A percentile compares a stretch with the other conserved stretches of the same genome.
These are phyloP conservation scores for Ogataea ganodermae DNA, from an alignment of 805 yeast genomes.

Conservation along the genomic window DNA sequence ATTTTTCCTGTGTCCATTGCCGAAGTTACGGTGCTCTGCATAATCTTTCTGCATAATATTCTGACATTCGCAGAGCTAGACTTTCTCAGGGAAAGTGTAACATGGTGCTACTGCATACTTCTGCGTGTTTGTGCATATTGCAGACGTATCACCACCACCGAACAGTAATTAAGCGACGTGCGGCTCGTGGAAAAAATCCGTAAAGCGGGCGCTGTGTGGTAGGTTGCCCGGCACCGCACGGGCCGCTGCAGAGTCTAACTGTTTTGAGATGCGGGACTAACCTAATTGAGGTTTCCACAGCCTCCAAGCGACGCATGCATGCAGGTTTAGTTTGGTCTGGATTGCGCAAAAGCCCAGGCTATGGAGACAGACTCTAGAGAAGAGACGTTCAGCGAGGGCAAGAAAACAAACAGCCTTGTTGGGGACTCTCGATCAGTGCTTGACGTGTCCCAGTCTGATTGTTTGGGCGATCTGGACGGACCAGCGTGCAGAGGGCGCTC, in stretches of 20 bases:
- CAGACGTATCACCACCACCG: neutral
- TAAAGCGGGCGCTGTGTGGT: neutral
- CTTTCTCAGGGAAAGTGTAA: slow-evolving; percentile 1
- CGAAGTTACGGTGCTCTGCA: slow-evolving; percentile 4
- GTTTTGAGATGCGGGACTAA: neutral
- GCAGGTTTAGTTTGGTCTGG: neutral
- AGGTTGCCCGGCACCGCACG: slow-evolving; percentile 4
- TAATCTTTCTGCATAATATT: slow-evolving; percentile 7
- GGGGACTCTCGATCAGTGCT: no score
- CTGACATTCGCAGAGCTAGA: slow-evolving; percentile 4
- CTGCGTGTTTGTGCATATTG: neutral
- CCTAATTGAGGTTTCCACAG: neutral
- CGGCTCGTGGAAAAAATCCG: slow-evolving; percentile 3
- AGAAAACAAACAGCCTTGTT: no score
- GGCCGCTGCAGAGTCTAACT: slow-evolving; percentile 2
- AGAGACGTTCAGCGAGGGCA: no score
- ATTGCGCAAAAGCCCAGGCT: slow-evolving; percentile 1
- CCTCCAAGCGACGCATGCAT: neutral
- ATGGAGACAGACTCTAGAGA: no score
- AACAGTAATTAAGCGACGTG: neutral
- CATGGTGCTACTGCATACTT: neutral
- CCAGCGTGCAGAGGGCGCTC: no score
- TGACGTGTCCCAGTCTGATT: no score
- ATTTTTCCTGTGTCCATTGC: neutral
- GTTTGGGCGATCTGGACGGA: no score